phyloP scores from a whole-genome alignment of 352 stramenopile species.

The Vaucheria bursata region DNA sequence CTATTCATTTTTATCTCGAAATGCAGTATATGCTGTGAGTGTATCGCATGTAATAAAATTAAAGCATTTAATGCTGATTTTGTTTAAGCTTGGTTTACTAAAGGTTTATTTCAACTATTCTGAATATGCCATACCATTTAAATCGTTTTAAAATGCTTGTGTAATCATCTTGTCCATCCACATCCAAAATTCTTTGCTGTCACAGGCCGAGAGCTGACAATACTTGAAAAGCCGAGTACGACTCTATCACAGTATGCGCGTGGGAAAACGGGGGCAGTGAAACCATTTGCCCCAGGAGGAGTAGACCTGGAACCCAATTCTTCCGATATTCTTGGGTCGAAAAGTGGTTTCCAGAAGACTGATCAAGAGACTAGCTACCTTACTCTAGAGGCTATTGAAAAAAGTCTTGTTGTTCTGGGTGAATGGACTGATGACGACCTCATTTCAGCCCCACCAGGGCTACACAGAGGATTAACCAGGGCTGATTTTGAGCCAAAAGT shows the following conservation, averaged over 20 bases:
- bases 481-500: neutral
- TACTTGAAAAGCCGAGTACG: constrained; percentile 34
- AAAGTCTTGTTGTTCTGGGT: constrained; percentile 27
- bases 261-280: constrained; percentile 40
- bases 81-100: too few species aligned
- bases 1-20: too few species aligned
- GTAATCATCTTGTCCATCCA: too few species aligned
- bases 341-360: neutral
- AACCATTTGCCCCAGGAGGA: constrained; percentile 37
- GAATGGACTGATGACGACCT: constrained; percentile 2
- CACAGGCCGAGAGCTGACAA: constrained; percentile 18
- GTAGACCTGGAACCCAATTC: constrained; percentile 10
- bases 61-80: too few species aligned
- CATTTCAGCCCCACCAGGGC: neutral
- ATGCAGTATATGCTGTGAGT: too few species aligned
- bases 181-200: too few species aligned
- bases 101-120: too few species aligned
- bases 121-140: too few species aligned
- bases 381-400: constrained; percentile 6
- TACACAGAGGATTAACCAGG: neutral
- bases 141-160: too few species aligned
- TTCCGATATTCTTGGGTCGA: too few species aligned
- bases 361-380: constrained; percentile 12
- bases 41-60: too few species aligned
- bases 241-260: constrained; percentile 39